Base-by-base conservation (phyloP, 345 rosid species). In the Salix udensis region DNA sequence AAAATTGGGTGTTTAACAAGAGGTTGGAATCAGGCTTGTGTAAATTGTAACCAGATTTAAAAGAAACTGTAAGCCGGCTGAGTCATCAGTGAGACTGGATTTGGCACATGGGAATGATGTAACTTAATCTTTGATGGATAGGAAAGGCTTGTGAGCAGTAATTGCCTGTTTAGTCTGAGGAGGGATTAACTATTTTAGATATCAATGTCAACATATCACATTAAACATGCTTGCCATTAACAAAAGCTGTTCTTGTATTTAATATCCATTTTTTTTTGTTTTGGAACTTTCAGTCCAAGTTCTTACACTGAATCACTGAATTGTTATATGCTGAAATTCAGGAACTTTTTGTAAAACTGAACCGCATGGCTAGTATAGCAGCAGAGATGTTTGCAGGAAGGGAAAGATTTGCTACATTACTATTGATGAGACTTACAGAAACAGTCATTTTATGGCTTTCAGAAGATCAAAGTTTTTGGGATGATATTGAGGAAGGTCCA, bases 381-480 rank as follows among this genome's bases (percentile, higher is more conserved):
- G 92, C 94, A 21, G 97, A 96, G 78, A 94, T 96, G 98, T 94
- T 96, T 76, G 96, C 87, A 5, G 99, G 99, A 73, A 88, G 99
- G 85, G 98, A 89, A 85, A 90, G 99, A 73, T 91, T 96, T 78
- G 97, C 97, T 28, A 96, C 94, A 30, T 81, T 89, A 78, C 84
- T 96, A 72, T 81, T 96, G 87, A 94, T 94, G 98, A 88, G 98
- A 84, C 88, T 96, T 62, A 96, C 98, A 58, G 99, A 96, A 85
- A 94, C 99, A 67, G 93, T 94, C 78, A 88, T 96, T 81, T 75
- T 96, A 78, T 96, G 97, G 97, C 97, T 96, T 64, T 94, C 96
- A 1, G 92, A 89, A 74, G 99, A 96, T 79, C 97, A 96, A 83
- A 94, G 89, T 79, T 96, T 96, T 77, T 96, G 99, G 99, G 98